Evolutionary conservation across 805 yeast species (phyloP), one percentile per base, ranked within the genome.

Genomic region (Soucietia sequanensis): DNA sequence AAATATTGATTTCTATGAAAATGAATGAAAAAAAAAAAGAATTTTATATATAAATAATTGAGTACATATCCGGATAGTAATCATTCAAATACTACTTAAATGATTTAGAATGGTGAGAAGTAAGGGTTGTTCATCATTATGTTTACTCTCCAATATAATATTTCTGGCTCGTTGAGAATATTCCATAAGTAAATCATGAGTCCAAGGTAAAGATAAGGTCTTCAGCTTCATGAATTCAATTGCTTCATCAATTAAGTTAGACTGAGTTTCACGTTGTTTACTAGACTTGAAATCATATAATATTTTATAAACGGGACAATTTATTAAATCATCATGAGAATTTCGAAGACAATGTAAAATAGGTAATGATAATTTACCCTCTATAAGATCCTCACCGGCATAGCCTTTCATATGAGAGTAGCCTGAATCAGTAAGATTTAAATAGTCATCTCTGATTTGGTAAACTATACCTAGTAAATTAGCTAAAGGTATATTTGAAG

Each of bases 301-400:
- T 6, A 62, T 32, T 17, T 34, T 37, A 33, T 52, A 50, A 3
- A 63, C 52, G 1, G 63, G 62, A 7, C 51, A 44, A 16, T 34
- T 24, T 27, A 23, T 31, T 6, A 28, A 23, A 6, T 37, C 17
- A 11, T 41, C 35, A n/a, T 35, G 15, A 6, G 41, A 16, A 14
- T 34, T 37, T 10, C 26, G 30, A 24, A 59, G 39, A 37, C 63
- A 54, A 56, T 87, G 93, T 12, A 90, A 73, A 2, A 90, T 78
- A 0, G 96, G 96, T 43, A 86, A 84, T 0, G 95, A 86, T 40
- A 84, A 76, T 58, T 89, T 90, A 0, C 96, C 96, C 55, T 90
- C 96, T 0, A 88, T 78, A 20, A 90, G 72, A 52, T 90, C 98
- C 48, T 90, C 96, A 5, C 70, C 68, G 34, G 87, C 78, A 43